Conservation (phyloP, 441 rosid genomes). For the Lepidium campestre region DNA sequence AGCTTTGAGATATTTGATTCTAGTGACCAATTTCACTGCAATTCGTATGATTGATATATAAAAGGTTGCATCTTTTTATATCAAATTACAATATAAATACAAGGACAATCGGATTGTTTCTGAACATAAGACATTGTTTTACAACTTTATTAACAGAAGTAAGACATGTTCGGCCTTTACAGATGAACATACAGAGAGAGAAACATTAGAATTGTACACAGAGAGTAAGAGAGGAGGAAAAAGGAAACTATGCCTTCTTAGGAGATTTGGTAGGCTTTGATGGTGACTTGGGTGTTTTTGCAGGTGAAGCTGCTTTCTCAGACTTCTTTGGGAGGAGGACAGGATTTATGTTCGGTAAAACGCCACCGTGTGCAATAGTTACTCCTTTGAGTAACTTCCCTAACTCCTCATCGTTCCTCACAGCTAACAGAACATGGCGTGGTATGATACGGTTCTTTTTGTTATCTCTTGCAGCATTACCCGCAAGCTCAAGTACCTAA, state of each 20-base stretch:
- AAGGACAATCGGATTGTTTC: not conserved
- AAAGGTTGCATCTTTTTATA: not conserved
- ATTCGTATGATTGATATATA: not conserved
- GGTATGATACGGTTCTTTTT: constrained; percentile 57
- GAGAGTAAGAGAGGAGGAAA: not conserved
- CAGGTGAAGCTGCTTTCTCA: constrained; percentile 26
- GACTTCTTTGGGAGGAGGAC: constrained; percentile 38
- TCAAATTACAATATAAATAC: not conserved
- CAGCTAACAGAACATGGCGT: constrained; percentile 45
- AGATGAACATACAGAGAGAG: not conserved
- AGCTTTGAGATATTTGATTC: not conserved
- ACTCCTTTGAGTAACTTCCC: constrained; percentile 48
- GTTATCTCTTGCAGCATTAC: constrained; percentile 59
- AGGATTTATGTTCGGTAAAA: constrained; percentile 45
- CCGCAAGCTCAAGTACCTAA: constrained; percentile 53
- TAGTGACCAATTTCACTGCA: not conserved
- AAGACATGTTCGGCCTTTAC: constrained; percentile 5
- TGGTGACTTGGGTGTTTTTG: constrained; percentile 40
- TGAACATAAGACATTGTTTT: not conserved
- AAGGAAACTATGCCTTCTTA: constrained; percentile 28
- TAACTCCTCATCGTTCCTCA: constrained; percentile 57
- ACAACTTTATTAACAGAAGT: not conserved
- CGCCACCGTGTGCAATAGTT: constrained; percentile 53
- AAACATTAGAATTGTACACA: not conserved
- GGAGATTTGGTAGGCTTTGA: constrained; percentile 48